These are phyloP conservation scores for Lodderomyces beijingensis DNA, from an alignment of 1,139 yeast species.

Conservation along the genomic window DNA sequence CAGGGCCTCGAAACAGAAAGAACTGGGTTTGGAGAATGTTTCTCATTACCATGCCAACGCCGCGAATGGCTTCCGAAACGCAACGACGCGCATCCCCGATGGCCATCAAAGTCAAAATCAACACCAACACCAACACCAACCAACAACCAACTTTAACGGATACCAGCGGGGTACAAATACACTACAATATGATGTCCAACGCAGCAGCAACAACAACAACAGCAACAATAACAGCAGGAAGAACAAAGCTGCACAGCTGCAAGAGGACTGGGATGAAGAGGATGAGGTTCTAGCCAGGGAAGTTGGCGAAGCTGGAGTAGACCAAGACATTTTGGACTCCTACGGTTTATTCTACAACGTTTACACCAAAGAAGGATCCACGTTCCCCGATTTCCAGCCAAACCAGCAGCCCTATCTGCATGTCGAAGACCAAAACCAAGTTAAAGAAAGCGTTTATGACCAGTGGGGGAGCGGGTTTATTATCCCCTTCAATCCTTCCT, in stretches of 20 bases:
- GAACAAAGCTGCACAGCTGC: slow-evolving; percentile 1
- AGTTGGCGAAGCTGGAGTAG: slow-evolving; percentile 26
- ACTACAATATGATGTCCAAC: background rate
- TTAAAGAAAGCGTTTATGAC: slow-evolving; percentile 13
- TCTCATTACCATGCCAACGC: no score
- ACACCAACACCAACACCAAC: background rate
- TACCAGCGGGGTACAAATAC: background rate
- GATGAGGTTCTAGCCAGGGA: slow-evolving; percentile 14
- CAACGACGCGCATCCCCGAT: no score
- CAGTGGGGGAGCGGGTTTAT: slow-evolving; percentile 23
- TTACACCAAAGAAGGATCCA: slow-evolving; percentile 32
- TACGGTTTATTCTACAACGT: slow-evolving; percentile 37
- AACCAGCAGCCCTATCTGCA: slow-evolving; percentile 7
- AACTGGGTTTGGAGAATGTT: no score
- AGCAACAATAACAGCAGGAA: slow-evolving; percentile 31
- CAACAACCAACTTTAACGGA: background rate
- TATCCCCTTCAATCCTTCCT: slow-evolving; percentile 37
- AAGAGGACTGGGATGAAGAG: slow-evolving; percentile 12
- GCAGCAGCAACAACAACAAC: background rate
- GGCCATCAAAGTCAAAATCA: no score
- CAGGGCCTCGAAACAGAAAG: background rate
- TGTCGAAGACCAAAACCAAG: slow-evolving; percentile 6
- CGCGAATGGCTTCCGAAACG: background rate
- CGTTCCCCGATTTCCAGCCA: slow-evolving; percentile 20
- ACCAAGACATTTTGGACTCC: slow-evolving; percentile 28